Evolutionary conservation across 208 protist species (phyloP).

Genomic region (Trypanosoma mega): DNA sequence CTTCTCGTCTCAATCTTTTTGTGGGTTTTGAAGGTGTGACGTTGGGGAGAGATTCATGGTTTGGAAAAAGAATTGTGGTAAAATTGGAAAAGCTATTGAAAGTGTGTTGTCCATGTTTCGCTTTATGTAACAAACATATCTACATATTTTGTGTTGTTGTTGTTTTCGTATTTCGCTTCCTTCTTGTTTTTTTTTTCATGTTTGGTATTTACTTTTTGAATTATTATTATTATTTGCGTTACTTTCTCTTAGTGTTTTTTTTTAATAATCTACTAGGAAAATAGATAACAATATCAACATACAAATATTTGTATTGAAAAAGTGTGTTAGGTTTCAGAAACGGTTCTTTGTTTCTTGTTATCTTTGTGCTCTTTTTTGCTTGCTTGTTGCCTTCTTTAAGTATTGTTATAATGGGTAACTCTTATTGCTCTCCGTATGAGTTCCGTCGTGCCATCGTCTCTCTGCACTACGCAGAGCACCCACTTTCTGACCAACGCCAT

Average conservation of each 20-base stretch:
- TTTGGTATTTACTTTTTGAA: slow-evolving; percentile 1
- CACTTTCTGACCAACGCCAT: slow-evolving; percentile 3
- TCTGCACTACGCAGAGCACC: slow-evolving; percentile 19
- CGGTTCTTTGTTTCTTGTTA: no score
- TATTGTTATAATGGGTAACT: slow-evolving; percentile 12
- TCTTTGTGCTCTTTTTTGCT: slow-evolving; percentile 8
- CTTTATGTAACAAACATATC: not conserved
- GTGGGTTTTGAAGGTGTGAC: slow-evolving; percentile 29
- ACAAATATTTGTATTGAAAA: no score
- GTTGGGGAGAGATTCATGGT: slow-evolving; percentile 19
- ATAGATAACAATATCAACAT: no score
- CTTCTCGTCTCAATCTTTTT: slow-evolving; percentile 13
- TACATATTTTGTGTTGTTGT: slow-evolving; percentile 1
- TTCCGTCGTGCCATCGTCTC: slow-evolving; percentile 24
- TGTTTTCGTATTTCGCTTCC: slow-evolving; percentile 1
- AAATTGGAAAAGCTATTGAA: no score
- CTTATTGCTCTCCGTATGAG: slow-evolving; percentile 1
- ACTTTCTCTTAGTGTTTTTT: no score
- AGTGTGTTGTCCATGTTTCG: no score
- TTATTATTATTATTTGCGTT: no score
- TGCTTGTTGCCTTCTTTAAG: not conserved
- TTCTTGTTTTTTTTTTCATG: slow-evolving; percentile 6
- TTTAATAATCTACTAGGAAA: no score
- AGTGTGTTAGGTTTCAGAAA: no score
- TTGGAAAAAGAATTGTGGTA: not conserved